Base-by-base conservation (phyloP, 768 basidiomycete genomes). In the Melanogaster broomeanus region DNA sequence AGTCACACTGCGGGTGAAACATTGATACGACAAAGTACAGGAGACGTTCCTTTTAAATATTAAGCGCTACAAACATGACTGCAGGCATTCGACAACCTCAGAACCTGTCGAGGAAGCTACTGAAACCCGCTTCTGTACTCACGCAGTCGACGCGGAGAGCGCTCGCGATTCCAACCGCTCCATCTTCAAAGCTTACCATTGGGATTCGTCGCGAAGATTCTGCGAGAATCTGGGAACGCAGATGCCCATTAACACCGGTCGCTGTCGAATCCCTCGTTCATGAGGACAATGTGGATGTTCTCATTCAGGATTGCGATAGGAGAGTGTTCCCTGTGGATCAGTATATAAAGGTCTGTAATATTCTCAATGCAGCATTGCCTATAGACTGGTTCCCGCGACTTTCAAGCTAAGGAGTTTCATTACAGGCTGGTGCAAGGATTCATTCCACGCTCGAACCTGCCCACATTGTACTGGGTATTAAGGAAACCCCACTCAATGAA, bases 391-490 rank as follows among this genome's bases (percentile, higher is more conserved):
- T n/a, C n/a, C n/a, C n/a, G n/a, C n/a, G n/a, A n/a, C n/a, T n/a
- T n/a, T 33, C 4, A 21, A 25, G 31, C 52, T 56, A 3, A 55
- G 12, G n/a, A 25, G 37, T 45, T 47, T 55, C 37, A 6, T 48
- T 39, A 11, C 60, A 95, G 91, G 93, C 87, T 31, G 94, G 94
- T 15, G 93, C 94, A 18, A 73, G 66, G 15, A 65, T 93, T 48
- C 76, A 78, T 48, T 62, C 77, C 11, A 74, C 72, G n/a, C 76
- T 92, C 16, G 68, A 72, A 4, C 72, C 79, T 6, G 84, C 90
- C 0, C 85, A 93, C 56, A 82, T 97, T 45, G 68, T 93, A 28
- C 62, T 94, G 5, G 94, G 94, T 2, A 93, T 97, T 70, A 97
- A 97, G 61, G 94, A 97, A 66, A 83, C 87, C 0, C 87, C 88